These are phyloP conservation scores for Vitis amurensis DNA, from an alignment of 164 flowering plant species.

Conservation along the genomic window DNA sequence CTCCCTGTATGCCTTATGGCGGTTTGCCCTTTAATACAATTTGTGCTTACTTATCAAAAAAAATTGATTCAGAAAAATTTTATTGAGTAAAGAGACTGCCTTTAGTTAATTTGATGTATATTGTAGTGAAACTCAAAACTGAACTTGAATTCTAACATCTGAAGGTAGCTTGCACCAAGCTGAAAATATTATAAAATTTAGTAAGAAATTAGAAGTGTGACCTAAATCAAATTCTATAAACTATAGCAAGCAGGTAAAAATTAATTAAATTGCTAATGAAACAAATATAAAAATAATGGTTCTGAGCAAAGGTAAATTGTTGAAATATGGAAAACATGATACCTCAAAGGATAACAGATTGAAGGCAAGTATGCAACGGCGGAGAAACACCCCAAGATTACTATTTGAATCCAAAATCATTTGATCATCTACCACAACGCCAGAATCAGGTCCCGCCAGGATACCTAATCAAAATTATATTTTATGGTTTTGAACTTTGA, in stretches of 20 bases:
- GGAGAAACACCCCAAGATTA: constrained; percentile 71
- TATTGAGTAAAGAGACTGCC: too few relatives aligned
- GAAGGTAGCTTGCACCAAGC: background rate
- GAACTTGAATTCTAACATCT: background rate
- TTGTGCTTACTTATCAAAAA: too few relatives aligned
- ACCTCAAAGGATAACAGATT: constrained; percentile 86
- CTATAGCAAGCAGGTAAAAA: background rate
- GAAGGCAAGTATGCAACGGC: constrained; percentile 84
- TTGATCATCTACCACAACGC: constrained; percentile 69
- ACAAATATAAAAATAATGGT: too few relatives aligned
- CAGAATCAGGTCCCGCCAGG: constrained; percentile 60
- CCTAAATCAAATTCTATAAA: background rate
- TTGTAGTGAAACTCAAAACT: background rate
- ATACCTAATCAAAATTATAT: constrained; percentile 40
- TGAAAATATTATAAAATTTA: background rate
- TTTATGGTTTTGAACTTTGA: background rate
- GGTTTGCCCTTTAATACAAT: too few relatives aligned
- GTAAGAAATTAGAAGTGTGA: background rate
- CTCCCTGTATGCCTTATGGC: too few relatives aligned
- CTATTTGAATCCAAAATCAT: constrained; percentile 76
- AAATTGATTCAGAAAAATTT: too few relatives aligned
- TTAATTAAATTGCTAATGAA: background rate
- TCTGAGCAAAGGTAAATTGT: too few relatives aligned
- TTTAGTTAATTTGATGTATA: too few relatives aligned
- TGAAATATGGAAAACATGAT: constrained; percentile 2